Evolutionary conservation across 2,329 filamentous ascomycete species (phyloP), one percentile per base, ranked within the genome.

Genomic region (Proliferodiscus dingleyae): DNA sequence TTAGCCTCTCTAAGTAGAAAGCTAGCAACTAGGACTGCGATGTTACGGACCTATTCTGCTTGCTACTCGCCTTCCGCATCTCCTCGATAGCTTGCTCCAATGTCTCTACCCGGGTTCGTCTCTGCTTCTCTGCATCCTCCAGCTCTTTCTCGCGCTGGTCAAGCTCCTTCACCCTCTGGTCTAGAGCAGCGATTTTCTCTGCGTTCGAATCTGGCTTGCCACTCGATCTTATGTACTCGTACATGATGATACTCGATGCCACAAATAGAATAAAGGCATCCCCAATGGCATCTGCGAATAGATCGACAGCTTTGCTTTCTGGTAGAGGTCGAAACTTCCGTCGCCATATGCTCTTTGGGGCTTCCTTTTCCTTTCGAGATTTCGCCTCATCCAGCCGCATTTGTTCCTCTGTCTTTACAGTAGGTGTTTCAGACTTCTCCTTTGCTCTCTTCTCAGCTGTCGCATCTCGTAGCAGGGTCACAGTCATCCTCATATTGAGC

Each of bases 221-320:
- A n/a, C 72, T 70, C 6, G 75, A 67, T 54, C 72, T 75, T 62
- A 77, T 75, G 52, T 77, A 81, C 64, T 84, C 80, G 61, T 78
- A 84, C 28, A 82, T 64, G 45, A 84, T 73, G 40, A 84, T 61
- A 16, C 64, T 71, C 11, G 70, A 67, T 5, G 78, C 80, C 21
- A 84, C 78, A 5, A 71, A 59, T 16, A 84, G 69, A 49, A 84
- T 83, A 58, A 84, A 84, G 13, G 69, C 66, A 53, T 84, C 80
- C 32, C 80, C 80, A 40, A 80, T 67, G 13, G 84, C 80, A 57
- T 84, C 80, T 33, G 80, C 81, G 55, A 84, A 84, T 6, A 84
- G 65, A 56, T 83, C 80, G 9, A 84, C 80, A 7, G 80, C 80
- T 64, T 83, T 84, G 13, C 64, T 70, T 59, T 84, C 80, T 8